Evolutionary conservation across 1,284 basidiomycete species (phyloP).

Genomic region (Trametes sp.): DNA sequence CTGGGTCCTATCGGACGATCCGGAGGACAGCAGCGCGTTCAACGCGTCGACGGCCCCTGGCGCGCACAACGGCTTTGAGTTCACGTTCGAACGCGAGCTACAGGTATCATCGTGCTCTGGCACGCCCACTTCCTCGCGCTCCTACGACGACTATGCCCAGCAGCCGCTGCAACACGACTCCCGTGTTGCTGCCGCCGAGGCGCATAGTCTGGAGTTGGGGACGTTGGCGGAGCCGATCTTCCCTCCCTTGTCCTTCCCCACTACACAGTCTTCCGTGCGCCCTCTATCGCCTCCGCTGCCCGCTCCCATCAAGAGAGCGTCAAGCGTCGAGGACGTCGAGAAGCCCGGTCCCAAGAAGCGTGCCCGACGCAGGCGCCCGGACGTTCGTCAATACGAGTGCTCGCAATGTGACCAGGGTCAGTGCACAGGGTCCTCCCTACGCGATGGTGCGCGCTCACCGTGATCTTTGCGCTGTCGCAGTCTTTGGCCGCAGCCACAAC

Average conservation of each 20-base stretch:
- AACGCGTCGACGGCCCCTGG: background rate
- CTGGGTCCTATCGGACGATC: background rate
- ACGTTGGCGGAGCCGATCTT: background rate
- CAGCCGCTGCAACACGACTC: background rate
- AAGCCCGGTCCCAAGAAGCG: background rate
- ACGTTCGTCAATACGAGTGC: background rate
- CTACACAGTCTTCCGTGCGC: background rate
- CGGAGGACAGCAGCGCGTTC: background rate
- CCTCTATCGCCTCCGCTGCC: background rate
- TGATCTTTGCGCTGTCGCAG: background rate
- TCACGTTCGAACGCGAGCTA: background rate
- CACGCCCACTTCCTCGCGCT: background rate
- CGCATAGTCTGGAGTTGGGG: background rate
- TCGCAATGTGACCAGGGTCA: background rate
- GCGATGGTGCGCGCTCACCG: background rate
- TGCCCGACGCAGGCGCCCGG: background rate
- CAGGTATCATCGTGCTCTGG: background rate
- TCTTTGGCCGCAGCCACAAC: constrained; percentile 10
- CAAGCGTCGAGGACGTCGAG: background rate
- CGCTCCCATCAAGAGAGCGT: background rate
- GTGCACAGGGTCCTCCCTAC: background rate
- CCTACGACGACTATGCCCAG: background rate
- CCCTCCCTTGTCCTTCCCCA: background rate
- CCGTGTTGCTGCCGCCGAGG: background rate
- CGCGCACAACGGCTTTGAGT: background rate